Evolutionary conservation across 1,284 basidiomycete genomes (phyloP).

Genomic region (Melampsora americana): DNA sequence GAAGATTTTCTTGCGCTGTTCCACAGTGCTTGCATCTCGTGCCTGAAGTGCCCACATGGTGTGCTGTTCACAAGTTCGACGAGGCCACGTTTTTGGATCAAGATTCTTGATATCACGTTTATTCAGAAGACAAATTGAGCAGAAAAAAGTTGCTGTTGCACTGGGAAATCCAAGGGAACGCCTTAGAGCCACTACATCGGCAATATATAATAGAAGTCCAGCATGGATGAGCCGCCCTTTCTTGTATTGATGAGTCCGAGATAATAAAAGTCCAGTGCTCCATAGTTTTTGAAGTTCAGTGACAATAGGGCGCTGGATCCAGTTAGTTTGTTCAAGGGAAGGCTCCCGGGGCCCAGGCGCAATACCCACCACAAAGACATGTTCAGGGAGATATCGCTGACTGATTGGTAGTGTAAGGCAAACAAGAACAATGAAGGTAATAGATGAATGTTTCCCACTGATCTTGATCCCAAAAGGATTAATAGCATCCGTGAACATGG

Average conservation of each 20-base stretch:
- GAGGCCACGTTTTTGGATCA: conserved; percentile 17
- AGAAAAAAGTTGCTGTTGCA: conserved; percentile 10
- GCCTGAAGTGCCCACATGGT: conserved; percentile 19
- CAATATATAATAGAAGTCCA: conserved; percentile 40
- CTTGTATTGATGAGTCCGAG: not conserved
- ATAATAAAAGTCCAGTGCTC: conserved; percentile 49
- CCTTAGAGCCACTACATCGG: conserved; percentile 24
- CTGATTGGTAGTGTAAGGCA: conserved; percentile 47
- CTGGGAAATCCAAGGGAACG: conserved; percentile 37
- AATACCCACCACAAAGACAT: conserved; percentile 55
- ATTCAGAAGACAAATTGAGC: conserved; percentile 35
- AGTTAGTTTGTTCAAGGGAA: conserved; percentile 49
- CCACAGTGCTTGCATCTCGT: conserved; percentile 5
- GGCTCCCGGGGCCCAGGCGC: conserved; percentile 51
- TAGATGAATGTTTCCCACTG: conserved; percentile 18
- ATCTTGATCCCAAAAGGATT: not conserved
- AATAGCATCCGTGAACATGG: conserved; percentile 2
- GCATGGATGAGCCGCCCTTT: not conserved
- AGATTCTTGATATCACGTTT: conserved; percentile 30
- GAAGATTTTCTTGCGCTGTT: conserved; percentile 15
- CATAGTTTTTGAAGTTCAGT: conserved; percentile 52
- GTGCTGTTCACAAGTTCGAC: conserved; percentile 1
- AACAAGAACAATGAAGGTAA: conserved; percentile 24
- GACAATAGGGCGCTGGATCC: conserved; percentile 51
- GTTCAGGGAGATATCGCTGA: conserved; percentile 52